Evolutionary conservation across 2,329 filamentous ascomycete species (phyloP), one percentile per base, ranked within the genome.

Genomic region (Fusarium sp.): DNA sequence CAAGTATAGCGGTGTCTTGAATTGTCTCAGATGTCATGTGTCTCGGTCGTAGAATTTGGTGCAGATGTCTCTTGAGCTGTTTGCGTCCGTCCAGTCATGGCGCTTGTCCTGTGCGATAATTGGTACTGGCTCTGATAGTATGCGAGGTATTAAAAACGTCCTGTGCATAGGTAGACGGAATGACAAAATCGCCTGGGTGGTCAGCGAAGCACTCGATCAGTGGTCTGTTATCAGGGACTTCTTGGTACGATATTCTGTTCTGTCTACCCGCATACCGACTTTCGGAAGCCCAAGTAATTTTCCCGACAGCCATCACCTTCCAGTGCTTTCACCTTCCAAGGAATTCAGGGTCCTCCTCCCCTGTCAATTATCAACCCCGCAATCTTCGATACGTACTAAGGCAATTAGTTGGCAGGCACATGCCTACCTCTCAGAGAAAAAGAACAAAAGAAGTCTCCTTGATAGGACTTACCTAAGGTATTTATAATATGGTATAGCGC

Each of bases 291-390:
- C 34, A 13, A 53, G 49, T 41, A 53, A 41, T 42, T 34, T 42
- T 42, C 24, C 49, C 49, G 49, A 53, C n/a, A 53, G 49, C 34
- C n/a, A 53, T 53, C 27, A 24, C 18, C 49, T 37, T 27, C 32
- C 32, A 27, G 27, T 27, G 27, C 27, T 37, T 37, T 24, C 13
- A 40, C 8, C 20, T 24, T 18, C 34, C 34, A 37, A 63, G 45
- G 46, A 65, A 65, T 59, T 34, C 53, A 65, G 61, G 61, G 61
- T 65, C 61, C 27, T 46, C 24, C 18, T 56, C 44, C 59, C 61
- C 52, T 65, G 61, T 59, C 34, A 40, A 49, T 24, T 27, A 4
- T 25, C n/a, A 25, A 57, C 61, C 60, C 56, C 55, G 30, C 54
- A 57, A 60, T 59, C 18, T 55, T 37, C 7, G 24, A n/a, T 46